These are phyloP conservation scores for Apiotrichum brassicae DNA, from an alignment of 1,284 basidiomycete species.

Conservation along the genomic window DNA sequence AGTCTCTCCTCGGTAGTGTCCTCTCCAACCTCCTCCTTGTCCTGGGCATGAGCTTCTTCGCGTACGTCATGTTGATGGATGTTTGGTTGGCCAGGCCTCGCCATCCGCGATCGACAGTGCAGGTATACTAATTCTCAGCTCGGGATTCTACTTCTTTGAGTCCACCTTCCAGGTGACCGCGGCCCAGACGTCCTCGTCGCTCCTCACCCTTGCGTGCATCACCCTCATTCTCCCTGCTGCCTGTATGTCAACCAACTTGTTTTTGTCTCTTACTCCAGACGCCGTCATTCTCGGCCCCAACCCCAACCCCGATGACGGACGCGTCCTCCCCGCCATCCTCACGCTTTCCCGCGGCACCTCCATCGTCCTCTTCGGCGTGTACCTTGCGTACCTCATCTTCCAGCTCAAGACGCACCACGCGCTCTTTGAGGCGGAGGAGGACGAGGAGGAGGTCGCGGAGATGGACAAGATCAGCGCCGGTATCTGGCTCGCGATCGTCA, in stretches of 20 bases:
- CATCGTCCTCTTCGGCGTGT: constrained; percentile 71
- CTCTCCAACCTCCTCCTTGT: constrained; percentile 85
- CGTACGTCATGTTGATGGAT: constrained; percentile 47
- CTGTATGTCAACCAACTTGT: constrained; percentile 48
- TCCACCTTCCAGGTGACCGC: constrained; percentile 73
- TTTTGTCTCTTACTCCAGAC: constrained; percentile 11
- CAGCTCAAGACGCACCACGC: constrained; percentile 54
- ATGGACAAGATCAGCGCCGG: constrained; percentile 67
- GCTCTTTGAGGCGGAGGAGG: constrained; percentile 51
- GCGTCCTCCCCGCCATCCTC: constrained; percentile 56
- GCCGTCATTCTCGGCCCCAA: constrained; percentile 29
- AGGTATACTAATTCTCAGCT: constrained; percentile 16
- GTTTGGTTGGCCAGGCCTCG: too few species aligned
- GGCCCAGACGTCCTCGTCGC: constrained; percentile 68
- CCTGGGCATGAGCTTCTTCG: constrained; percentile 79
- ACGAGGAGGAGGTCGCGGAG: constrained; percentile 53
- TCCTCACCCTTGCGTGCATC: constrained; percentile 84
- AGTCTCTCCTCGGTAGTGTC: constrained; percentile 58
- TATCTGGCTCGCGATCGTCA: constrained; percentile 55
- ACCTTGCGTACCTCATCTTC: constrained; percentile 64
- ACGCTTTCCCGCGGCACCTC: constrained; percentile 79
- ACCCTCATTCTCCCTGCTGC: constrained; percentile 89
- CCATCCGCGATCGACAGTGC: too few species aligned
- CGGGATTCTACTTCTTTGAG: constrained; percentile 59
- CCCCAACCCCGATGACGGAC: constrained; percentile 27